Conservation (phyloP, 805 yeast species). For the Ogataea glucozyma region DNA sequence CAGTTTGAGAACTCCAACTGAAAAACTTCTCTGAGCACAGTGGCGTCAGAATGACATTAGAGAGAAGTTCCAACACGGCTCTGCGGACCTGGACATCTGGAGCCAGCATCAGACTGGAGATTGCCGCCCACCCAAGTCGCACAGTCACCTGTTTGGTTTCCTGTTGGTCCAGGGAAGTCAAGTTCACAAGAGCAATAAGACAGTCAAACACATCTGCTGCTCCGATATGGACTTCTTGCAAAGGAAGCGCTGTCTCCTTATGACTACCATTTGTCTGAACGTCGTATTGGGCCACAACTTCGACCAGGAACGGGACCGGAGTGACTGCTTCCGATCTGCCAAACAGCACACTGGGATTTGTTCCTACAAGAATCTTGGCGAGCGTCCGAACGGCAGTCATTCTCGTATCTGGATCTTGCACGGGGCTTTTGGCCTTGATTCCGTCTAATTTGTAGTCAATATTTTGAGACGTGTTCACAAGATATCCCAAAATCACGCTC, state of each 20-base stretch:
- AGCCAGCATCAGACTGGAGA: slow-evolving; percentile 38
- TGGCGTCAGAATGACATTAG: slow-evolving; percentile 44
- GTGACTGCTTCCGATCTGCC: slow-evolving; percentile 42
- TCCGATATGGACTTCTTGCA: slow-evolving; percentile 25
- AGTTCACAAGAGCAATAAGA: slow-evolving; percentile 50
- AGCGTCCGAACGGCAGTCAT: slow-evolving; percentile 42
- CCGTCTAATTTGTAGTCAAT: slow-evolving; percentile 25
- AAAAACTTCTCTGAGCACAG: slow-evolving; percentile 55
- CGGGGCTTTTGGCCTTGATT: slow-evolving; percentile 26
- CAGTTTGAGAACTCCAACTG: slow-evolving; percentile 43
- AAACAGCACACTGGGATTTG: slow-evolving; percentile 44
- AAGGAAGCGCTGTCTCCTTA: background rate
- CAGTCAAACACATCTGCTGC: slow-evolving; percentile 44
- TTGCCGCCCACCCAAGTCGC: slow-evolving; percentile 36
- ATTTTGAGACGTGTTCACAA: slow-evolving; percentile 35
- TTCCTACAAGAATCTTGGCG: slow-evolving; percentile 46
- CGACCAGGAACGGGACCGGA: slow-evolving; percentile 49
- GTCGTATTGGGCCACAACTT: slow-evolving; percentile 44
- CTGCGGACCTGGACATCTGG: slow-evolving; percentile 44
- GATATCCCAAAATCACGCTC: slow-evolving; percentile 39
- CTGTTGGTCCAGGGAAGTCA: slow-evolving; percentile 42
- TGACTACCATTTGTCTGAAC: slow-evolving; percentile 23
- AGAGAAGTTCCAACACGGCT: slow-evolving; percentile 49
- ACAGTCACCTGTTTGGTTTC: slow-evolving; percentile 39
- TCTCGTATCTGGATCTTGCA: slow-evolving; percentile 27